Base-by-base conservation (phyloP, 495 filamentous ascomycete genomes). In the Chaetomium tenue region DNA sequence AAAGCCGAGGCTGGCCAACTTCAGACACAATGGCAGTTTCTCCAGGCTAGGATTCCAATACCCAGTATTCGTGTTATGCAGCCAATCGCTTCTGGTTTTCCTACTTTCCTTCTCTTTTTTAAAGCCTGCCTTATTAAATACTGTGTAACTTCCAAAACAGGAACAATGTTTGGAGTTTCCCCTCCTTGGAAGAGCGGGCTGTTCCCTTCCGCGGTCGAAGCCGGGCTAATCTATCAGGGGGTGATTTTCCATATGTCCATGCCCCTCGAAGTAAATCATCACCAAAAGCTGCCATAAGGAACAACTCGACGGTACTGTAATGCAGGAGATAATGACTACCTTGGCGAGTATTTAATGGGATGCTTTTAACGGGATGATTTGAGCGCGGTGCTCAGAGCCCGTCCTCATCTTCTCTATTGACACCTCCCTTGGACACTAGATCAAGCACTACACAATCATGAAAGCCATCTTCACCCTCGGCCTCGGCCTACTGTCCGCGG, bases 401-500 rank as follows among this genome's bases (percentile, higher is more conserved):
- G 47, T 23, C n/a, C 18, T 37, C 18, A 15, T 15, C 20, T 12
- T 11, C 46, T 23, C 20, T 15, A 4, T 50, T 8, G 46, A 50
- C 46, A 12, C 15, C 3, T 18, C n/a, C 46, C n/a, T 12, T 47
- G 44, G 46, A 50, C 2, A 50, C 20, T 5, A 23, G 20, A 23
- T 22, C 46, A 50, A 50, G 18, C n/a, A 50, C n/a, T n/a, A n/a
- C 18, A 50, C 46, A 22, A 50, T 18, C n/a, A 75, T 75, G 72
- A 70, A 67, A 46, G 50, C 54, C 2, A n/a, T 65, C 12, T 33
- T 63, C 13, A 28, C 63, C 20, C 26, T 70, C 25, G 67, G 60
- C 18, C 52, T 71, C 22, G 44, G 65, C 57, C 63, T 73, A n/a
- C 63, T 75, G 25, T 69, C 72, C 1, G 39, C 66, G 23, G 68